A percentile compares a stretch with the other conserved stretches of the same genome.
Conservation (phyloP, 352 stramenopile genomes). For the Pythium periplocum region DNA sequence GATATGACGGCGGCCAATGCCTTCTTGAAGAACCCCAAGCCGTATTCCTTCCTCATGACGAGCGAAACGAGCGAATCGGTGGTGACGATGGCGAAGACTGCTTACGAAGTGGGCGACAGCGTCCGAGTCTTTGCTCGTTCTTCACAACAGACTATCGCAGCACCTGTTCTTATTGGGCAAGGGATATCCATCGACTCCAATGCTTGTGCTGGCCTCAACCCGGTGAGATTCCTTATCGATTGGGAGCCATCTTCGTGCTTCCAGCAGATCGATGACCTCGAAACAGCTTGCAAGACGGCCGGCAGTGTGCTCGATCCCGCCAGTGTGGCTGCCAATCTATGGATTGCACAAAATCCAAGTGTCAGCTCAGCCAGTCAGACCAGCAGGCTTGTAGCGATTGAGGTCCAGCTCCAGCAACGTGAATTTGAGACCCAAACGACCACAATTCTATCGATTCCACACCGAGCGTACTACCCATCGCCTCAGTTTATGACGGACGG, state of each 20-base stretch:
- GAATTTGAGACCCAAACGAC: not conserved
- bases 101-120: conserved; percentile 25
- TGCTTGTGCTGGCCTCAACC: conserved; percentile 19
- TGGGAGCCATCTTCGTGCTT: conserved; percentile 11
- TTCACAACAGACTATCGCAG: conserved; percentile 3
- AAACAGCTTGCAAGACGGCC: conserved; percentile 6
- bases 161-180: conserved; percentile 20
- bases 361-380: not conserved
- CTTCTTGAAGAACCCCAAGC: conserved; percentile 36
- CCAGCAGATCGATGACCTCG: conserved; percentile 6
- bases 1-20: conserved; percentile 26
- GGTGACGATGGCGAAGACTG: not conserved
- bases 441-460: conserved; percentile 5
- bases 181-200: conserved; percentile 14
- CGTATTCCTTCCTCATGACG: conserved; percentile 18
- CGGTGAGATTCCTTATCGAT: conserved; percentile 22
- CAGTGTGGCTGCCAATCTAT: conserved; percentile 14
- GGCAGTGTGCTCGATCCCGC: conserved; percentile 12
- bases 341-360: conserved; percentile 6
- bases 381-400: conserved; percentile 3
- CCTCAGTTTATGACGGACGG: conserved; percentile 8
- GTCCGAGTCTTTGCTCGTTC: conserved; percentile 26
- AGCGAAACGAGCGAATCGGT: not conserved
- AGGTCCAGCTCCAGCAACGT: conserved; percentile 14
- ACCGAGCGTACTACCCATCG: conserved; percentile 19